Evolutionary conservation across 306 rosid genomes (phyloP), one percentile per base, ranked within the genome.

Genomic region (Clitoria ternatea): DNA sequence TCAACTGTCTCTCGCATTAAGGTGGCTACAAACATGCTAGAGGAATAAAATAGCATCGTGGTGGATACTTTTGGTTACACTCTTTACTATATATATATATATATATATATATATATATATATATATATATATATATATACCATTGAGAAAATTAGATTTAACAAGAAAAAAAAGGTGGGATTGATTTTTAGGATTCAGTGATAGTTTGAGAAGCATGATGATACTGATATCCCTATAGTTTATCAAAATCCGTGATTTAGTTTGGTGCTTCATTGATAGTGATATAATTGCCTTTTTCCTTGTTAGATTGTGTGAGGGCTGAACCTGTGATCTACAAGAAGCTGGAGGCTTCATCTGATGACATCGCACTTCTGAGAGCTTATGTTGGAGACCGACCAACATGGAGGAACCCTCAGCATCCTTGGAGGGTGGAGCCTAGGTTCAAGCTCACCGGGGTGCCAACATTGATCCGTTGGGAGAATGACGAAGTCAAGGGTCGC

Each of bases 381-480:
- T 88, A 85, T 74, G 98, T 90, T 43, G 96, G 96, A 78, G 94
- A 90, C 30, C 79, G 90, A 62, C 88, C 90, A 76, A 89, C 98
- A 61, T 93, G 97, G 98, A 86, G 92, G 85, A 90, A 81, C 74
- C 87, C 94, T 12, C 82, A 52, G 35, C 94, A 87, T 75, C 94
- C 92, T 11, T 89, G 96, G 96, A 87, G 94, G 81, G 84, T 85
- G 66, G 95, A 89, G 27, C 60, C 96, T 2, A 83, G 59, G 77
- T 90, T 94, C 81, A 87, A 87, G 86, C 81, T 94, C 69, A 84
- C 89, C 1, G 92, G 97, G 19, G 92, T 87, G 27, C 97, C 98
- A 1, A 88, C 98, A 0, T 80, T 94, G 64, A 27, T 89, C 57
- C 87, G 74, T 55, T 88, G 95, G 98, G 95, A 84, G 76, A 89